Percentiles rank a stretch among this genome's conserved stretches.
Evolutionary conservation across 805 yeast species (phyloP).

Genomic region (Saccharomycopsis sp.): DNA sequence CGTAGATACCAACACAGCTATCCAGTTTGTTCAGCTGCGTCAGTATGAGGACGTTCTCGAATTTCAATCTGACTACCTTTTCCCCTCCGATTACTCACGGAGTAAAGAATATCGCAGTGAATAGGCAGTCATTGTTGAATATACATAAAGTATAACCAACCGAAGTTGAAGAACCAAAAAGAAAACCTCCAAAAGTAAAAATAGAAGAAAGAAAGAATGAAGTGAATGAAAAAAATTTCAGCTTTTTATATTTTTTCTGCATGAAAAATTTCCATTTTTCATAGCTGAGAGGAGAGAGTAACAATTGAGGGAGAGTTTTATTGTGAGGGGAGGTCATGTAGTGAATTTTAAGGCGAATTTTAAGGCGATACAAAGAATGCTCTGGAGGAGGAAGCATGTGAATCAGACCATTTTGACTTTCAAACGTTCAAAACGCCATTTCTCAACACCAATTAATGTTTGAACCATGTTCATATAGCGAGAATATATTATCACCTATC

Average conservation of each 20-base stretch:
- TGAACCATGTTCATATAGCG: too few species aligned
- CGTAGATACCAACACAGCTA: slow-evolving; percentile 19
- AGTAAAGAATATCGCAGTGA: slow-evolving; percentile 18
- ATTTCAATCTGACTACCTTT: slow-evolving; percentile 18
- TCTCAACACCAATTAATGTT: too few species aligned
- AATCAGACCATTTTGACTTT: too few species aligned
- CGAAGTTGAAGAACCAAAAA: slow-evolving; percentile 16
- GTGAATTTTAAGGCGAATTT: too few species aligned
- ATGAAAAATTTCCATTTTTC: background rate
- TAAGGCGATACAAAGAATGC: too few species aligned
- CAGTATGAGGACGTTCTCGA: slow-evolving; percentile 19
- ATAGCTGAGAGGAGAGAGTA: background rate
- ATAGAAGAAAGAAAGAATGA: background rate
- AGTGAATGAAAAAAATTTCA: background rate
- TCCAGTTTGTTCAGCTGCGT: background rate
- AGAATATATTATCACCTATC: too few species aligned
- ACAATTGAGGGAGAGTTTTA: background rate
- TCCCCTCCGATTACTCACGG: slow-evolving; percentile 21
- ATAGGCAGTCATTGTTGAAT: slow-evolving; percentile 14
- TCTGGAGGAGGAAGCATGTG: too few species aligned
- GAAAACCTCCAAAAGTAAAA: background rate
- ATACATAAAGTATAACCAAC: slow-evolving; percentile 2
- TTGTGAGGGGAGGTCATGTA: background rate
- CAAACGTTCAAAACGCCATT: too few species aligned
- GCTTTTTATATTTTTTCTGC: background rate